Evolutionary conservation across 768 basidiomycete genomes (phyloP), one percentile per base, ranked within the genome.

Genomic region (Lentinula edodes): DNA sequence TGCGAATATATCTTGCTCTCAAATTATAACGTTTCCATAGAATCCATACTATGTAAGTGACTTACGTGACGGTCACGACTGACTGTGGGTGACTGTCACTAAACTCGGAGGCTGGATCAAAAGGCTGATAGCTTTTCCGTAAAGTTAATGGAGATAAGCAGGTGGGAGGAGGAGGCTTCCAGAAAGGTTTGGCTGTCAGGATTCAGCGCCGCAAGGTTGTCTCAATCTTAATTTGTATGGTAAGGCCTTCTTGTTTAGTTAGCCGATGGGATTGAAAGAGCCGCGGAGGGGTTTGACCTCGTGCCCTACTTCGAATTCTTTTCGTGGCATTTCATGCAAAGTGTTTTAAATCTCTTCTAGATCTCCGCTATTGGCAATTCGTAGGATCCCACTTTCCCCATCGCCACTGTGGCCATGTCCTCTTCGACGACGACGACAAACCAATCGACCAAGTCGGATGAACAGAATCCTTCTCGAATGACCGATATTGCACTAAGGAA

Each of bases 401-500:
- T 62, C 63, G 66, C 61, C 69, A 38, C 39, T 20, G 66, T 69
- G 66, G 62, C 63, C 64, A 69, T 69, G 65, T 68, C 62, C 73
- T 67, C 70, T 70, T 66, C 67, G 58, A 67, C 68, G 64, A 79
- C 77, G 77, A 78, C 79, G 63, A 80, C 39, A 5, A 41, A 13
- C 39, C 55, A 78, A 69, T 76, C 78, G 58, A 54, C 48, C 54
- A 58, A 55, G 42, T 53, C 61, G 43, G 72, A 69, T 16, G 39
- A 13, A 20, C 53, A 32, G 36, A n/a, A 41, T 23, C 41, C 39
- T 28, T 43, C 55, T 43, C 53, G 51, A 38, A 48, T 50, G 52
- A 63, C 86, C 65, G 88, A 90, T 72, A 81, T 88, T 12, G 86
- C 87, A 38, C 78, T 89, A 67, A 78, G 90, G 65, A 91, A 91